Base-by-base conservation (phyloP, 495 filamentous ascomycete genomes). In the Melanomma pulvis-pyrius region DNA sequence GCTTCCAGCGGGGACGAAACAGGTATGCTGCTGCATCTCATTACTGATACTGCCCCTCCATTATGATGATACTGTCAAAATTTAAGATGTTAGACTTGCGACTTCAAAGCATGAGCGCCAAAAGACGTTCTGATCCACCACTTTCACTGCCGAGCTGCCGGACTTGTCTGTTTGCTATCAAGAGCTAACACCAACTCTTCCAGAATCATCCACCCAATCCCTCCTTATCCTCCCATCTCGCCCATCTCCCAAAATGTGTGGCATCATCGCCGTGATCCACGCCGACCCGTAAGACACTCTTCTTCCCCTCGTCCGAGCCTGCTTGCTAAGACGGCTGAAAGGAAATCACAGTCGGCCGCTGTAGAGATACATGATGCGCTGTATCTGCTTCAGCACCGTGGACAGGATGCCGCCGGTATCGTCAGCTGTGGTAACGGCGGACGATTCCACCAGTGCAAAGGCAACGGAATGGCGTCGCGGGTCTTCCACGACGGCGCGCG, bases 401-500 rank as follows among this genome's bases (percentile, higher is more conserved):
- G 92, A 58, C 92, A 97, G 75, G 93, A 97, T 88, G 93, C 93
- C 25, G 92, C 90, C 53, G 93, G 93, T 54, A 93, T 96, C 55
- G 84, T 87, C 6, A 92, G 88, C 24, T 96, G 91, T 72, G 88
- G 85, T 5, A 75, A 83, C 0, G 90, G 91, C 15, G 92, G 93
- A 65, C 84, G 90, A 13, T 89, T 97, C 61, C 92, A 87, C 77
- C 92, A 96, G 71, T 87, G 90, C 76, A 97, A 97, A 79, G 90
- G 92, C 57, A 93, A 93, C 75, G 93, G 92, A 34, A 91, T 97
- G 84, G 94, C 91, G 25, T 84, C 89, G 63, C 92, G 91, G 79
- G 90, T 96, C 63, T 96, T 96, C 79, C 83, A 85, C 46, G 88
- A 93, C 62, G 91, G 90, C 61, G 84, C 87, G 51, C 84, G 89